Base-by-base conservation (phyloP, 768 basidiomycete species). In the Mycena latifolia region DNA sequence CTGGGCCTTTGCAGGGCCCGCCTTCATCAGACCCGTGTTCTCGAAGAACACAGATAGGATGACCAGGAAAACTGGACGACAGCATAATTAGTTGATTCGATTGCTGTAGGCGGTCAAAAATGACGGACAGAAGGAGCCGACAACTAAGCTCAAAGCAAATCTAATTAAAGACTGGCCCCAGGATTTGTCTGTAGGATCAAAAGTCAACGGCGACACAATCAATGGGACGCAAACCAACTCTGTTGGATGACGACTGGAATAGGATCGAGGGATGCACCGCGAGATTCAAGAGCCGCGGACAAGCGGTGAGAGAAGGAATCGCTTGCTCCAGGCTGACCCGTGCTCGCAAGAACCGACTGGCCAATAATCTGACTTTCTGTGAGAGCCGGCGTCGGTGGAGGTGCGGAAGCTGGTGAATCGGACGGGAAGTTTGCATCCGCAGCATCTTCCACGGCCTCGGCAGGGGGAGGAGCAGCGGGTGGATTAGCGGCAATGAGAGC, bases 1-100 rank as follows among this genome's bases (percentile, higher is more conserved):
- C 71, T 96, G 91, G 28, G 90, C 79, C 65, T 92, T 89, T 31
- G 88, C 88, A 43, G 91, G 90, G 5, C 92, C 95, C 7, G 92
- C 89, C 80, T 97, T 97, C 82, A 98, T 88, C 45, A 98, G 84
- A 5, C 96, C 96, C 27, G 94, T 92, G 76, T 95, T 96, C 79
- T 98, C 97, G 71, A 98, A 87, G 71, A 98, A 84, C 35, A 98
- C 90, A 1, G 95, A 92, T 27, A 98, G 80, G 35, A 96, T 84
- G 56, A 96, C 93, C 61, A 99, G 81, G 75, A 95, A 85, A 77
- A 93, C 92, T 93, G 66, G 11, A 48, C 15, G 29, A 48, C 43
- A n/a, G n/a, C n/a, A 54, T 15, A 17, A 33, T 61, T 33, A 53
- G 20, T 28, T 41, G n/a, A 20, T 55, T n/a, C 11, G 41, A 20